Conservation (phyloP, 495 filamentous ascomycete species). For the Podospora tetraspora region DNA sequence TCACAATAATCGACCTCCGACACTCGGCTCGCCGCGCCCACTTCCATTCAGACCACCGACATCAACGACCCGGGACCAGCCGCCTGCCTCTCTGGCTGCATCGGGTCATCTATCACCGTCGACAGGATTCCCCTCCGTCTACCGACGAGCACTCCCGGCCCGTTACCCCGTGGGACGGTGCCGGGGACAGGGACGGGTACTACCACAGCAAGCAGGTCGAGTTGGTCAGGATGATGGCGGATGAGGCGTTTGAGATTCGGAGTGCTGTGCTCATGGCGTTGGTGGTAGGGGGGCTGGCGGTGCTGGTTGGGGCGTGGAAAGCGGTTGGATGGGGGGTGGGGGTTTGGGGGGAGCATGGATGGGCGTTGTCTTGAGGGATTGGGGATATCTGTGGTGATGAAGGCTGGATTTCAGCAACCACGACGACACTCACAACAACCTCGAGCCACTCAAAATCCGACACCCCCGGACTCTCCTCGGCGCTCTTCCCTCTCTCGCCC, state of each 20-base stretch:
- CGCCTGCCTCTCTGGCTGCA: constrained; percentile 38
- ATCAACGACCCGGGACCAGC: neutral
- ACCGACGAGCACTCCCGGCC: constrained; percentile 16
- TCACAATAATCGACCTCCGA: constrained; percentile 44
- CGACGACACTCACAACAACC: neutral
- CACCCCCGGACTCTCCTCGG: too few species aligned
- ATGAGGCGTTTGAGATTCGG: constrained; percentile 47
- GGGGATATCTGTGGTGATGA: neutral
- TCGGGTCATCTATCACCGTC: constrained; percentile 31
- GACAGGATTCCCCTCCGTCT: constrained; percentile 23
- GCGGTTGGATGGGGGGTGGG: constrained; percentile 15
- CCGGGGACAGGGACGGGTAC: constrained; percentile 26
- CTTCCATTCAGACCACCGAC: constrained; percentile 28
- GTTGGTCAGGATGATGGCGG: constrained; percentile 46
- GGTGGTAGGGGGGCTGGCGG: constrained; percentile 21
- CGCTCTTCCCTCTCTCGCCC: too few species aligned
- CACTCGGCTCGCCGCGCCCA: constrained; percentile 36
- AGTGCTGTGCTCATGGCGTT: constrained; percentile 35
- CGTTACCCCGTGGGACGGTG: neutral
- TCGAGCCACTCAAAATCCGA: too few species aligned
- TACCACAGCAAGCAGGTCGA: constrained; percentile 49
- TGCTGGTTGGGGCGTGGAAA: constrained; percentile 30
- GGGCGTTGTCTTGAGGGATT: neutral
- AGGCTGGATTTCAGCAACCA: neutral
- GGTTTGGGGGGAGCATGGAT: neutral